Conservation (phyloP, 192 early-diverging fungal species). For the Coemansia asiatica region DNA sequence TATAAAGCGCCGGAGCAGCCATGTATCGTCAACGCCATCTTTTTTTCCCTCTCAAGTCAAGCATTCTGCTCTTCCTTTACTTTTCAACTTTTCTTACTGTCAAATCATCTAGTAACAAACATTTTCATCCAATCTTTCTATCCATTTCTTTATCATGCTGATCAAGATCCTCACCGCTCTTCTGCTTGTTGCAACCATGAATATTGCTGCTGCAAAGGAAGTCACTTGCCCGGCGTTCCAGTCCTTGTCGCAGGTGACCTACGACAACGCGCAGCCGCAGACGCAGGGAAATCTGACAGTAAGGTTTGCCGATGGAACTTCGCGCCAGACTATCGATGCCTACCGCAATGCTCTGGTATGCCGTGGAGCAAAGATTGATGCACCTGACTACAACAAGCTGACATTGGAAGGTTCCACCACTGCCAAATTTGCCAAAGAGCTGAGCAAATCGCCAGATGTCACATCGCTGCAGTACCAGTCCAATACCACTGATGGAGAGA, state of each 20-base stretch:
- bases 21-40: too few species aligned
- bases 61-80: too few species aligned
- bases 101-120: too few species aligned
- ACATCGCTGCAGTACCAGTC: slow-evolving; percentile 18
- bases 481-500: neutral
- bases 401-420: slow-evolving; percentile 24
- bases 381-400: slow-evolving; percentile 29
- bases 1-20: too few species aligned
- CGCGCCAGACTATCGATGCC: slow-evolving; percentile 25
- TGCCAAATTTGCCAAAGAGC: slow-evolving; percentile 8
- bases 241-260: slow-evolving; percentile 19
- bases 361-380: slow-evolving; percentile 29
- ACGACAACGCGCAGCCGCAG: slow-evolving; percentile 38
- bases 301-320: slow-evolving; percentile 19
- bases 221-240: slow-evolving; percentile 35
- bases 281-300: slow-evolving; percentile 17
- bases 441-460: slow-evolving; percentile 17
- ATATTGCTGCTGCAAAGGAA: slow-evolving; percentile 15
- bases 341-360: slow-evolving; percentile 42
- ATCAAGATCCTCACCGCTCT: neutral
- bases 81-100: too few species aligned
- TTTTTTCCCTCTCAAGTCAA: too few species aligned
- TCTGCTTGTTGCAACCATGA: neutral
- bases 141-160: neutral
- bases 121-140: too few species aligned